These are phyloP conservation scores for Panicum hallii DNA, from an alignment of 202 grass and related monocot species.

Conservation along the genomic window DNA sequence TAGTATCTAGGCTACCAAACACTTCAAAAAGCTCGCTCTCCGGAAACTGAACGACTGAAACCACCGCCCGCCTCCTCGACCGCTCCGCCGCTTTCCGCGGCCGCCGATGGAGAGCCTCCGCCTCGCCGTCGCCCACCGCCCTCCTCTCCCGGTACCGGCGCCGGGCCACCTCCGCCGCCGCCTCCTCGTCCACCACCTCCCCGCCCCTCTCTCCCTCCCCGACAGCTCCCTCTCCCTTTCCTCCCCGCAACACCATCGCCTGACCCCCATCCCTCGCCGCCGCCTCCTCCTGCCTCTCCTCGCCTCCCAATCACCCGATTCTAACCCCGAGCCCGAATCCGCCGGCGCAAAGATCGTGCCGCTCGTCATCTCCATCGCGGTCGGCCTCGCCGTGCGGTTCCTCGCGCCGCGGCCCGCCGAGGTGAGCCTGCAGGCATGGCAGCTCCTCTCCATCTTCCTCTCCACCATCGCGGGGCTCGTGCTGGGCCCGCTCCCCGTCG, in stretches of 20 bases:
- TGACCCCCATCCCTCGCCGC: conserved; percentile 29
- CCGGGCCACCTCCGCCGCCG: conserved; percentile 17
- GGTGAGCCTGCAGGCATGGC: conserved; percentile 84
- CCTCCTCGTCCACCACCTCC: conserved; percentile 21
- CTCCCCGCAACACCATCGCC: conserved; percentile 12
- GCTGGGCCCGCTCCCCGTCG: conserved; percentile 82
- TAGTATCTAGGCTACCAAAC: conserved; percentile 28
- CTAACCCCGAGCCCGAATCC: not conserved
- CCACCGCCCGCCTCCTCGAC: conserved; percentile 27
- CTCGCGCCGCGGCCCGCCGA: conserved; percentile 65
- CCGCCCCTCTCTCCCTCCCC: not conserved
- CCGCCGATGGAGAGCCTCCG: conserved; percentile 59
- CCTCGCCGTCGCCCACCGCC: conserved; percentile 52
- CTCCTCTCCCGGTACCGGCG: conserved; percentile 33
- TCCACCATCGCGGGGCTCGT: conserved; percentile 91
- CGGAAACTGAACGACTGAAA: conserved; percentile 17
- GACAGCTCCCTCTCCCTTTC: conserved; percentile 15
- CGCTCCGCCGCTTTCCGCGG: conserved; percentile 18
- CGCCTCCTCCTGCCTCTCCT: conserved; percentile 35
- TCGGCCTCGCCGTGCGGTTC: conserved; percentile 82
- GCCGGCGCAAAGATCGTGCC: conserved; percentile 66
- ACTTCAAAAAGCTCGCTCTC: conserved; percentile 43
- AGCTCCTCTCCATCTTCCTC: conserved; percentile 92
- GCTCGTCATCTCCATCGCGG: conserved; percentile 64
- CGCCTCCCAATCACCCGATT: conserved; percentile 37